These are phyloP conservation scores for Fusarium hainanense DNA, from an alignment of 2,329 filamentous ascomycete species.

Conservation along the genomic window DNA sequence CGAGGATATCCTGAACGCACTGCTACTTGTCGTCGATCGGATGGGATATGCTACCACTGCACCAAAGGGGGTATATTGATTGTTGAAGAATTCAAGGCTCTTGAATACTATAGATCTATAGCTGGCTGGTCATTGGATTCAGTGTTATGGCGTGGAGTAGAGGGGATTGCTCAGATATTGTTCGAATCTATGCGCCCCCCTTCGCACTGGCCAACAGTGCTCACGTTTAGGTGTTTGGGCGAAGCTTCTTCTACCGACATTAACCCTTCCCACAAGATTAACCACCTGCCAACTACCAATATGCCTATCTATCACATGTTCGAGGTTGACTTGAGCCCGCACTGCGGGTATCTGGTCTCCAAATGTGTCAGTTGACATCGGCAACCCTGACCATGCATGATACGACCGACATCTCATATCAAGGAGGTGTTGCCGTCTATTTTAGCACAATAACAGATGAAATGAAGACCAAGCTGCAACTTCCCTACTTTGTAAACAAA, in stretches of 20 bases:
- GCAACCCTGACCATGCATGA: neutral
- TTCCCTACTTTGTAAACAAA: neutral
- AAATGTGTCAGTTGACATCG: neutral
- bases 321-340: neutral
- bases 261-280: neutral
- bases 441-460: neutral
- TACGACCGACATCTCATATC: neutral
- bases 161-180: no score
- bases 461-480: neutral
- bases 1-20: no score
- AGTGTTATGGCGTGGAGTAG: no score
- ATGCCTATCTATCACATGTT: neutral
- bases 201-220: no score
- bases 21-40: no score
- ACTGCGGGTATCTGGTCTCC: neutral
- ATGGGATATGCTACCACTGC: no score
- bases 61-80: neutral
- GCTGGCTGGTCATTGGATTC: no score
- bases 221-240: no score
- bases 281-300: neutral
- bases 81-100: neutral
- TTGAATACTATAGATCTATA: neutral
- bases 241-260: neutral
- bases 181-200: no score
- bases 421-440: neutral